Evolutionary conservation across 73 alveolate genomes (phyloP), one percentile per base, ranked within the genome.

Genomic region (Paramecium caudatum): DNA sequence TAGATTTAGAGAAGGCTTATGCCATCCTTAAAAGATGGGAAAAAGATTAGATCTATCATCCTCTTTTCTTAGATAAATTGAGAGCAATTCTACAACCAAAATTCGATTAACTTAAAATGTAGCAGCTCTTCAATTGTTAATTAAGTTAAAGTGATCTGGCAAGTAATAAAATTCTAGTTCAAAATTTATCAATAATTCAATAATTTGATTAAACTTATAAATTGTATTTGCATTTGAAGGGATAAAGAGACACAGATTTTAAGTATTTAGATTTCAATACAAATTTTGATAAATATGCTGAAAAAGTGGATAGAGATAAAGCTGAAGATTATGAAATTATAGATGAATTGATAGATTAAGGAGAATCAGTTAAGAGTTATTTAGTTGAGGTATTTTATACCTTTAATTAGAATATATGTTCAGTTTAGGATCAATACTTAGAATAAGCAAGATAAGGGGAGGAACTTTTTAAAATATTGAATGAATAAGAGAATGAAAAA

Each of bases 51-150:
- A 74, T 74, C 10, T 74, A 74, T 41, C 69, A 74, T 74, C 88
- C 88, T 10, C 13, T 27, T 15, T 74, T 74, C 43, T 45, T 74
- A 10, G 88, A 74, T 74, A 74, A 74, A 15, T 74, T 74, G 15
- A 74, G 88, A 74, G 62, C 37, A 2, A 74, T 74, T 19, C 39
- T 74, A 10, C 45, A 74, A 74, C 88, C 88, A n/a, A 74, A 74
- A 74, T 74, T 21, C 19, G 88, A 74, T 45, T 13, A 74, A 74
- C 34, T 74, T 12, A 74, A 43, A 41, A 21, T 39, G 1, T 43
- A 74, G 32, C 17, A 74, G 55, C 30, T 27, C 33, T 39, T 37
- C 19, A 15, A 17, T 37, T 39, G 43, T 74, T 19, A 19, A 19
- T 15, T 74, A 19, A 41, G 1, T 45, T 13, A 74, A 25, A 74